These are phyloP conservation scores for Coleophoma eucalyptorum DNA, from an alignment of 2,329 filamentous ascomycete genomes.

Conservation along the genomic window DNA sequence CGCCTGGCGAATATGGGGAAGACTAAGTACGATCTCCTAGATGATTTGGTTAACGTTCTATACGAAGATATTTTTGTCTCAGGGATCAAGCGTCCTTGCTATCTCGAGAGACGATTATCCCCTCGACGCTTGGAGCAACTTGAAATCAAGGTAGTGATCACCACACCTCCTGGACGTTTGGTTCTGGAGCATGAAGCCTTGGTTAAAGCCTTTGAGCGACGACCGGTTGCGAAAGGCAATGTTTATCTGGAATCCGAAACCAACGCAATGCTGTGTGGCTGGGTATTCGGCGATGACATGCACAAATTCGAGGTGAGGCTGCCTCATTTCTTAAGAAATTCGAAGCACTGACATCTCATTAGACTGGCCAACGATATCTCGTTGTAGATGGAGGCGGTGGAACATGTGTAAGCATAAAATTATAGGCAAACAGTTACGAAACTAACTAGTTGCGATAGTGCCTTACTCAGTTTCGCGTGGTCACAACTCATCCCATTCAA, in stretches of 20 bases:
- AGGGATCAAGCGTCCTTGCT: no score
- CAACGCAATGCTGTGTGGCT: neutral
- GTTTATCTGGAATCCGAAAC: neutral
- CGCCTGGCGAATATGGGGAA: neutral
- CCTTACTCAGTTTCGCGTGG: neutral
- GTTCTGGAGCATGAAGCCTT: neutral
- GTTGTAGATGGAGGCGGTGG: neutral
- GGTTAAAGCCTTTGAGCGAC: neutral
- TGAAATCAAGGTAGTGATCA: neutral
- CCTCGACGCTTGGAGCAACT: neutral
- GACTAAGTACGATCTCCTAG: neutral
- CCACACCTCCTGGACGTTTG: neutral
- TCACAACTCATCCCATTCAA: neutral
- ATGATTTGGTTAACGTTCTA: neutral
- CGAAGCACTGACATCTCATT: neutral
- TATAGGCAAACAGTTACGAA: neutral
- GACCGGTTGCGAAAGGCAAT: neutral
- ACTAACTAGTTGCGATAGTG: neutral
- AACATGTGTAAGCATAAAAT: neutral
- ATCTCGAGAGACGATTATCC: no score
- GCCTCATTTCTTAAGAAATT: neutral
- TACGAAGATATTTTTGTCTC: neutral
- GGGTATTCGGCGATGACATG: neutral
- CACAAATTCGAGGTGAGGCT: neutral
- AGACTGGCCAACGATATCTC: neutral